Evolutionary conservation across 345 rosid genomes (phyloP).

Genomic region (Reutealis trisperma): DNA sequence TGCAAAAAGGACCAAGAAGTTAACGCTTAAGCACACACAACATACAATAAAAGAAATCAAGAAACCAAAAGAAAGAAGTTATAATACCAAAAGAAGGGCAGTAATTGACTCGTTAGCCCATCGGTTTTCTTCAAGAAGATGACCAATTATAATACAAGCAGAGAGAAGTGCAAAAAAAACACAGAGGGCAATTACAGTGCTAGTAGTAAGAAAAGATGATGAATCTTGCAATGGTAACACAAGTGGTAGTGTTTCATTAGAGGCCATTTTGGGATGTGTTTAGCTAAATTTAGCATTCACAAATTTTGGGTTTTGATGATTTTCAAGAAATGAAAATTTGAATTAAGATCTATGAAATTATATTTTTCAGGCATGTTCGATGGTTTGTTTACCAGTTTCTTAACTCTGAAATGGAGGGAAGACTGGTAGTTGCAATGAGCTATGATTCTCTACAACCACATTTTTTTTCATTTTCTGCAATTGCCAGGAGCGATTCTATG

Average conservation of each 20-base stretch:
- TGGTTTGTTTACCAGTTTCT: background rate
- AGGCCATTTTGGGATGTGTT: slow-evolving; percentile 29
- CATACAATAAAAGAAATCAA: background rate
- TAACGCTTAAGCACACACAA: background rate
- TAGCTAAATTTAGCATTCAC: slow-evolving; percentile 29
- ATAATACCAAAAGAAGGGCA: slow-evolving; percentile 56
- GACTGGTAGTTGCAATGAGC: slow-evolving; percentile 34
- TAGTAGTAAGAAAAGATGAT: slow-evolving; percentile 33
- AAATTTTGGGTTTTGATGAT: background rate
- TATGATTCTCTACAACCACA: background rate
- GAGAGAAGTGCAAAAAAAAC: slow-evolving; percentile 67
- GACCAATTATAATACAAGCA: slow-evolving; percentile 61
- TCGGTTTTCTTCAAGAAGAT: slow-evolving; percentile 64
- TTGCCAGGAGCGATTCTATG: background rate
- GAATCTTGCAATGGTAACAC: slow-evolving; percentile 22
- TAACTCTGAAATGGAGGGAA: slow-evolving; percentile 36
- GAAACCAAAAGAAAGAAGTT: background rate
- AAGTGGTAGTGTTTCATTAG: slow-evolving; percentile 30
- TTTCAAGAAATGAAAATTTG: background rate
- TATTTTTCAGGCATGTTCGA: no score
- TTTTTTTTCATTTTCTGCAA: background rate
- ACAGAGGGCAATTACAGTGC: slow-evolving; percentile 48
- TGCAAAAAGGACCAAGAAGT: slow-evolving; percentile 18
- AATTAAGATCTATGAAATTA: background rate
- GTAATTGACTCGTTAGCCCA: slow-evolving; percentile 79